Evolutionary conservation across 768 basidiomycete species (phyloP).

Genomic region (Termitomyces heimii): DNA sequence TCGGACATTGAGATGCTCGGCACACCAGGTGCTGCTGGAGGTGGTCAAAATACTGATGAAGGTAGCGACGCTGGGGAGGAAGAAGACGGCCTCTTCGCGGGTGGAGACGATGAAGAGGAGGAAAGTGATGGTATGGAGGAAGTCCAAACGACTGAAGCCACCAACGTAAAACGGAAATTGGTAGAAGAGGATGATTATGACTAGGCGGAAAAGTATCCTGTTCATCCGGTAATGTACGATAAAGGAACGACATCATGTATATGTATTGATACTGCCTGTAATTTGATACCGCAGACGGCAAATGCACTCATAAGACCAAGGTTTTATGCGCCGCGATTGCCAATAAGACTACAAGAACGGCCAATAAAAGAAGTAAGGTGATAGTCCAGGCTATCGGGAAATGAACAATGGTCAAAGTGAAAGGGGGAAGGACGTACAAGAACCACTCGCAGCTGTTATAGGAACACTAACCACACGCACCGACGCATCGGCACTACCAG

Average conservation of each 20-base stretch:
- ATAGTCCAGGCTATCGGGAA: conserved; percentile 22
- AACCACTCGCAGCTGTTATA: conserved; percentile 33
- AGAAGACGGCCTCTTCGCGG: conserved; percentile 73
- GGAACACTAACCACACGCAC: conserved; percentile 79
- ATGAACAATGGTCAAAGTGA: not conserved
- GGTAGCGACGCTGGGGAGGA: conserved; percentile 72
- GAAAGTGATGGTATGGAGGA: conserved; percentile 85
- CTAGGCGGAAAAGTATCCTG: conserved; percentile 21
- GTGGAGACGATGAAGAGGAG: conserved; percentile 68
- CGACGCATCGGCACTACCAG: conserved; percentile 88
- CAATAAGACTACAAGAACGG: conserved; percentile 35
- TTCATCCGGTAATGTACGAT: conserved; percentile 12
- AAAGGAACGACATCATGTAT: conserved; percentile 4
- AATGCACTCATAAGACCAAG: conserved; percentile 1
- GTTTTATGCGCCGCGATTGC: conserved; percentile 33
- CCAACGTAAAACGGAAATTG: conserved; percentile 72
- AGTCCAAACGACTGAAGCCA: conserved; percentile 42
- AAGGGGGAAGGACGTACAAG: conserved; percentile 36
- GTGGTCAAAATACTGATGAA: conserved; percentile 39
- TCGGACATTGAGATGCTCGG: conserved; percentile 67
- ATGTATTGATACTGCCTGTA: conserved; percentile 4
- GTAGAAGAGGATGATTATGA: conserved; percentile 89
- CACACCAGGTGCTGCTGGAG: conserved; percentile 31
- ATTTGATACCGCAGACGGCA: not conserved
- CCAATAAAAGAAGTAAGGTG: conserved; percentile 28